These are phyloP conservation scores for Raphidocelis subcapitata DNA, from an alignment of 139 green algal genomes.

Conservation along the genomic window DNA sequence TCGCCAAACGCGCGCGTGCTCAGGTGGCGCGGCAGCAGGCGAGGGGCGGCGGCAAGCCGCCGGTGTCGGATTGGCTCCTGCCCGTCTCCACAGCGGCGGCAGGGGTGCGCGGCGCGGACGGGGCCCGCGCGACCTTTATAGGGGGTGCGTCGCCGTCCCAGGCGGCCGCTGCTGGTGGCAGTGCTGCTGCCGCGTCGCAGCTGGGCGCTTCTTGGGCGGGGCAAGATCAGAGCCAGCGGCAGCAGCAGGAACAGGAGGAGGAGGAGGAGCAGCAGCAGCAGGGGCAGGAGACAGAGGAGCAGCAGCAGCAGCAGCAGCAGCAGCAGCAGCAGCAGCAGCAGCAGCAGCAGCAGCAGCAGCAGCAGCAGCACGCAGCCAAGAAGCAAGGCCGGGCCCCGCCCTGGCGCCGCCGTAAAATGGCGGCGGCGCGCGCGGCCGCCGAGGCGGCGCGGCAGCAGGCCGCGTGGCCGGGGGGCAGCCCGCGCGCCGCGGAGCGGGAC, in stretches of 20 bases:
- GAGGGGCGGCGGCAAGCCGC: background rate
- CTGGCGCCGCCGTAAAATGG: no score
- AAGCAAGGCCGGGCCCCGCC: no score
- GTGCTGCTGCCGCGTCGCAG: no score
- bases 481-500: background rate
- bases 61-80: constrained; percentile 6
- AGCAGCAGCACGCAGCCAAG: background rate
- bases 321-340: constrained; percentile 1
- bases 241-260: constrained; percentile 1
- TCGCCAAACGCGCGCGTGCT: no score
- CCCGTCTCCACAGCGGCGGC: background rate
- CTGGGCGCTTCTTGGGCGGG: no score
- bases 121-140: no score
- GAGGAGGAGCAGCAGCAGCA: background rate
- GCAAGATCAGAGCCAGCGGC: background rate
- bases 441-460: background rate
- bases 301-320: constrained; percentile 11
- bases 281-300: constrained; percentile 3
- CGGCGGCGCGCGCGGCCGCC: no score
- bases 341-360: background rate
- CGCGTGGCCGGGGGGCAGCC: background rate
- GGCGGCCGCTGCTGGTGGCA: no score
- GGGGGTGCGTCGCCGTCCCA: no score
- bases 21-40: background rate
- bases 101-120: no score